A percentile compares a stretch with the other conserved stretches of the same genome.
Evolutionary conservation across 2,329 filamentous ascomycete species (phyloP).

Genomic region (Fusarium mangiferae): DNA sequence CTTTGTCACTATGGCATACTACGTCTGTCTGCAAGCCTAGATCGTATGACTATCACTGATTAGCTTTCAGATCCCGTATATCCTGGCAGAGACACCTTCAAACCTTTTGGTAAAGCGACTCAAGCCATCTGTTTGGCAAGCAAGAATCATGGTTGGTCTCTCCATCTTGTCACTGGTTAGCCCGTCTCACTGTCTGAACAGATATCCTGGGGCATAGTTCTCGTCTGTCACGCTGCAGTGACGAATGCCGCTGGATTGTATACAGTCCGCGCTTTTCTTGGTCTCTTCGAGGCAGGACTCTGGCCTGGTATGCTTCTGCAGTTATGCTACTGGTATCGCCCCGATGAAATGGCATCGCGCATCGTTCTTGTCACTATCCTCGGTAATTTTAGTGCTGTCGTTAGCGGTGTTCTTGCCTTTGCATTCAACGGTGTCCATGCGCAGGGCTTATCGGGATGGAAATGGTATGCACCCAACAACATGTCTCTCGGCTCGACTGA

Average conservation of each 20-base stretch:
- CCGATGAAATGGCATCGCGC: not conserved
- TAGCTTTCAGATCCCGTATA: not conserved
- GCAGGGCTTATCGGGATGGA: not conserved
- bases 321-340: not conserved
- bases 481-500: fast-evolving
- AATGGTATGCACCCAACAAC: not conserved
- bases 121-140: not conserved
- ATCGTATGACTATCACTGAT: not conserved
- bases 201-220: not conserved
- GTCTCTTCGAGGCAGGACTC: not conserved
- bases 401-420: not conserved
- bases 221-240: not conserved
- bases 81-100: not conserved
- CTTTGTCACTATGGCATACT: not conserved
- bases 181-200: no score
- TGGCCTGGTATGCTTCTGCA: not conserved
- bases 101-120: not conserved
- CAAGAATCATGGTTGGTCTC: not conserved
- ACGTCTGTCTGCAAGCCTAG: not conserved
- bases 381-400: not conserved
- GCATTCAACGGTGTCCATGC: not conserved
- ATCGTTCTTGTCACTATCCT: not conserved
- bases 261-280: not conserved
- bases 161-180: no score
- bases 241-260: fast-evolving